Conservation (phyloP, 2,329 filamentous ascomycete species). For the Gnomoniopsis smithogilvyi region DNA sequence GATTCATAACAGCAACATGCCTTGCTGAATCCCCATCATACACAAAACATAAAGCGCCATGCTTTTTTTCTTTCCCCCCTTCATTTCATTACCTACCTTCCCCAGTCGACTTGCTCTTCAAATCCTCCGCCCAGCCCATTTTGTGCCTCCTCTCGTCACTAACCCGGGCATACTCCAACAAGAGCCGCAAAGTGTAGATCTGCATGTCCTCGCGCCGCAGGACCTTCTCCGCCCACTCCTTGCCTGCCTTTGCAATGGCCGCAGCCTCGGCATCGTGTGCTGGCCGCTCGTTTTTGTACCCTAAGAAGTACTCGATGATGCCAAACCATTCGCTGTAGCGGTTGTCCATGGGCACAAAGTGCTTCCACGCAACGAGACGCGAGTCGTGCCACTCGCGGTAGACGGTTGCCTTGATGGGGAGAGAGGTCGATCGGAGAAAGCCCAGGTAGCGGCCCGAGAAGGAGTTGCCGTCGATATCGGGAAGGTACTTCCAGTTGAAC, state of each 20-base stretch:
- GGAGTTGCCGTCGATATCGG: slow-evolving; percentile 74
- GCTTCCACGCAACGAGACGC: slow-evolving; percentile 71
- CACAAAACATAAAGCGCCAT: neutral
- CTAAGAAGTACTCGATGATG: slow-evolving; percentile 72
- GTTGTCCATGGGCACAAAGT: slow-evolving; percentile 78
- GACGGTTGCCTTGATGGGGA: slow-evolving; percentile 75
- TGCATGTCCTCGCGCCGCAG: slow-evolving; percentile 71
- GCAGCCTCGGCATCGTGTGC: slow-evolving; percentile 57
- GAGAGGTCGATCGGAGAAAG: slow-evolving; percentile 65
- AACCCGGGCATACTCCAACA: slow-evolving; percentile 61
- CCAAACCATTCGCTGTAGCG: slow-evolving; percentile 69
- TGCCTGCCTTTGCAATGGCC: slow-evolving; percentile 62
- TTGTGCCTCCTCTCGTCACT: slow-evolving; percentile 47
- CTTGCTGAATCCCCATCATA: no score
- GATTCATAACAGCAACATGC: no score
- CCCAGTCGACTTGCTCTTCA: slow-evolving; percentile 21
- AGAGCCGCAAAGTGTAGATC: slow-evolving; percentile 63
- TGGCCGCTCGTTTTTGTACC: slow-evolving; percentile 39
- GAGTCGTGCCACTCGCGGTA: slow-evolving; percentile 81
- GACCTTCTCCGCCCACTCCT: slow-evolving; percentile 66
- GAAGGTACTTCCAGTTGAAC: slow-evolving; percentile 64
- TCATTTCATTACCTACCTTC: neutral
- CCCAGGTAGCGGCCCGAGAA: slow-evolving; percentile 67
- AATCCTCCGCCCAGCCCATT: slow-evolving; percentile 55
- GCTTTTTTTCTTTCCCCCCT: neutral